Evolutionary conservation across 192 early-diverging fungal species (phyloP), one percentile per base, ranked within the genome.

Genomic region (Phycomyces blakesleeanus): DNA sequence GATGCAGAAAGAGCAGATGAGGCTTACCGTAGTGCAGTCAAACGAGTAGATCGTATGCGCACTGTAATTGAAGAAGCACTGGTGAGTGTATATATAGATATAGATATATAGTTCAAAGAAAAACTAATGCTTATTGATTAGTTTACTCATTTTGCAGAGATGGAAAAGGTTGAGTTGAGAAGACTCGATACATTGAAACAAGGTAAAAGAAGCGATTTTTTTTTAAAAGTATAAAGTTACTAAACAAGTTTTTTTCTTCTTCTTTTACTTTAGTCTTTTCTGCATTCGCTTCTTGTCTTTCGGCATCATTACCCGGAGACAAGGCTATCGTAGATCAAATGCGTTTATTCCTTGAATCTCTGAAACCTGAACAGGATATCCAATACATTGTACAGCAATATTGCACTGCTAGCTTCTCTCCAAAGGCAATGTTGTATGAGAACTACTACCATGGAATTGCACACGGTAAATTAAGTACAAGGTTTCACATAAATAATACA

Each of bases 311-410:
- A 26, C 76, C 78, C 1, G 68, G 70, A 21, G 66, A 83, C 5
- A 77, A 87, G 64, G 74, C 82, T 16, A 83, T 84, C 1, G 83
- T 84, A 25, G 87, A 89, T 22, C 70, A 78, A 47, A 57, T 86
- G 29, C 38, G 81, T 10, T 67, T 81, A 34, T 79, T 74, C 70
- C 81, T 81, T 58, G 87, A 91, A 72, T 86, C 88, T 18, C 69
- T 91, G n/a, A 84, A 85, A 69, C 88, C 89, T n/a, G 76, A 83
- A 50, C 82, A 88, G 56, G 89, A 91, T 63, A 83, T 91, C 40
- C 87, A 89, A 57, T 89, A 81, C 73, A 81, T 84, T 41, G 87
- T 91, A 42, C 85, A 91, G 49, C 83, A 87, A 57, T 89, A 91
- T 68, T 80, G 83, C 26, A 85, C 84, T 12, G 84, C 85, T 5